These are phyloP conservation scores for Arthrobotrys sphaeroides DNA, from an alignment of 2,329 filamentous ascomycete species.

Conservation along the genomic window DNA sequence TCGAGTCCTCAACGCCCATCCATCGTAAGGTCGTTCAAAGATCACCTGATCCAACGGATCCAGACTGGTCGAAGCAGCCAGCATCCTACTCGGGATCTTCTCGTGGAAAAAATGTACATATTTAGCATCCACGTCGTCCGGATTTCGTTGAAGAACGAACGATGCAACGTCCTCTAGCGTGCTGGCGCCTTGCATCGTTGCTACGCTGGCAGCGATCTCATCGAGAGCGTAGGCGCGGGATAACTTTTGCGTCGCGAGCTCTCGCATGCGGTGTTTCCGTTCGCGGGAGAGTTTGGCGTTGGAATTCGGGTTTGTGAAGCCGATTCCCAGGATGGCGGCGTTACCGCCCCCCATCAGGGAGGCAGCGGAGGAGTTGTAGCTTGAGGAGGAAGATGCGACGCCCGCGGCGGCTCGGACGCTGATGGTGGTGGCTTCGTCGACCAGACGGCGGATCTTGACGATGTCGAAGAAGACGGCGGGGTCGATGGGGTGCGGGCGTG, in stretches of 20 bases:
- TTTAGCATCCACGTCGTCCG: conserved; percentile 76
- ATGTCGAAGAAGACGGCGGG: conserved; percentile 84
- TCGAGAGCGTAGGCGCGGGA: conserved; percentile 80
- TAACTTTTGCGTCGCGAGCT: conserved; percentile 81
- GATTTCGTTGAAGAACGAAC: conserved; percentile 75
- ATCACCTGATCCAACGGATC: conserved; percentile 75
- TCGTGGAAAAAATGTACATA: conserved; percentile 95
- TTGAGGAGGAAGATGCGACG: conserved; percentile 69
- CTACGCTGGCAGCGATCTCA: conserved; percentile 83
- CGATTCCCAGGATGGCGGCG: conserved; percentile 68
- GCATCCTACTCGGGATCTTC: conserved; percentile 79
- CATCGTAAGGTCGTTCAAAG: conserved; percentile 70
- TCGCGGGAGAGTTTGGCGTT: conserved; percentile 75
- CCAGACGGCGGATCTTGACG: conserved; percentile 79
- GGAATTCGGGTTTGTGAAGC: conserved; percentile 66
- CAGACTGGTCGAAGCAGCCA: conserved; percentile 77
- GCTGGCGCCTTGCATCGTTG: conserved; percentile 82
- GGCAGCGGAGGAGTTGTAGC: conserved; percentile 60
- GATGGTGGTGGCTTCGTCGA: conserved; percentile 81
- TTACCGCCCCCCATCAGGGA: conserved; percentile 64
- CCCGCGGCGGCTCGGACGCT: conserved; percentile 80
- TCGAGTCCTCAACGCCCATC: conserved; percentile 75
- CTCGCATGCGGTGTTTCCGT: conserved; percentile 79
- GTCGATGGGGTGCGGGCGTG: conserved; percentile 79
- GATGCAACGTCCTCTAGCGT: conserved; percentile 79